phyloP scores from a whole-genome alignment of 2,329 filamentous ascomycete genomes.

The Phoma sp. region DNA sequence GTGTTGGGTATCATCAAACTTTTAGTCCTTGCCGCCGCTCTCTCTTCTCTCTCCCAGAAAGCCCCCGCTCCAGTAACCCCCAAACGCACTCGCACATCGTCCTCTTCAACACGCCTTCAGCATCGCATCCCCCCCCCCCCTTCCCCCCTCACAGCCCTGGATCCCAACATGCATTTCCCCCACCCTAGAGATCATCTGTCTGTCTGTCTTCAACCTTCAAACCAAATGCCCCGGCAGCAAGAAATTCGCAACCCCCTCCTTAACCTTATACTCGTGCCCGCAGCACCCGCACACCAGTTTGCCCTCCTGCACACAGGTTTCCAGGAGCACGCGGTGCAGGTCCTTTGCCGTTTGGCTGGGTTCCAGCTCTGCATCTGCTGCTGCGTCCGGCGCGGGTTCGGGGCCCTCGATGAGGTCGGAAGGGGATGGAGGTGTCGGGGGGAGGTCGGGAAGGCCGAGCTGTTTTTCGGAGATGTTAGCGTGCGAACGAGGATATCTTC shows the following conservation, averaged over 20 bases:
- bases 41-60: no score
- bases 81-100: no score
- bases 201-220: slow-evolving; percentile 37
- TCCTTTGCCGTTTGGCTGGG: slow-evolving; percentile 73
- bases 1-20: no score
- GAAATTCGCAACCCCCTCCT: slow-evolving; percentile 97
- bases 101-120: no score
- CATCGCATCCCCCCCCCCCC: no score
- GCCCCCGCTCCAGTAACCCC: no score
- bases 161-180: no score
- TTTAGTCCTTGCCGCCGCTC: no score
- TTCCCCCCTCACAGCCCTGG: no score
- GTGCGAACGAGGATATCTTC: not conserved
- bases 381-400: slow-evolving; percentile 39
- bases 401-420: slow-evolving; percentile 40
- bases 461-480: slow-evolving; percentile 44
- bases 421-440: slow-evolving; percentile 47
- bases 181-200: no score
- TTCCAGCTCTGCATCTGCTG: not conserved
- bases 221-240: slow-evolving; percentile 91
- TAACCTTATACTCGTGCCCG: slow-evolving; percentile 90
- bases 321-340: slow-evolving; percentile 79
- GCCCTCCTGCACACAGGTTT: slow-evolving; percentile 89
- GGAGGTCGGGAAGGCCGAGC: slow-evolving; percentile 80
- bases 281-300: slow-evolving; percentile 90